phyloP scores from a whole-genome alignment of 2,329 filamentous ascomycete genomes.

The Curvularia sp. region DNA sequence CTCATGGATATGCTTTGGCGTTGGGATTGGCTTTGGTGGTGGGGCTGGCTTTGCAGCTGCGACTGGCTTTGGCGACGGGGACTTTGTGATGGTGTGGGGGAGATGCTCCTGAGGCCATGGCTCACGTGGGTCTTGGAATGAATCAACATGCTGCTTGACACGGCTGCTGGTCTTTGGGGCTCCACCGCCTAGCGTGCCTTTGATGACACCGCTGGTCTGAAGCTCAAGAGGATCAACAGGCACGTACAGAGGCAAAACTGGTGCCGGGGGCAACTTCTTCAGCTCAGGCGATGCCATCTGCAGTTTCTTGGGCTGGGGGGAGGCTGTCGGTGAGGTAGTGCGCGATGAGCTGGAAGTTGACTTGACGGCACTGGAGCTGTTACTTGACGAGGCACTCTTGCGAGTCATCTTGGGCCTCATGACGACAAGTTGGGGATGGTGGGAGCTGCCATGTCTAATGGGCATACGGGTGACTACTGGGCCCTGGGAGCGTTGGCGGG shows the following conservation, averaged over 20 bases:
- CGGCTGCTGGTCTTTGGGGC: conserved; percentile 20
- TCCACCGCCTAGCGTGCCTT: conserved; percentile 19
- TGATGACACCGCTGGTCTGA: conserved; percentile 16
- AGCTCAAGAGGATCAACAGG: conserved; percentile 34
- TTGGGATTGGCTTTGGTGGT: background rate
- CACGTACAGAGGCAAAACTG: conserved; percentile 26
- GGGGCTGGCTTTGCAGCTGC: conserved; percentile 15
- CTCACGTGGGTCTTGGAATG: conserved; percentile 33
- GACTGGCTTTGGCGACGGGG: conserved; percentile 12
- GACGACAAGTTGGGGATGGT: conserved; percentile 47
- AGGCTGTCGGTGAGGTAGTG: conserved; percentile 32
- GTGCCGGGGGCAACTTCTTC: conserved; percentile 5
- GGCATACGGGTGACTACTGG: conserved; percentile 43
- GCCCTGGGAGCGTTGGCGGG: conserved; percentile 31
- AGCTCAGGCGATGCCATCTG: conserved; percentile 10
- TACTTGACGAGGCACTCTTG: conserved; percentile 35
- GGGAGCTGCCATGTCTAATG: conserved; percentile 35
- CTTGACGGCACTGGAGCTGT: conserved; percentile 31
- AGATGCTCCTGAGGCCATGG: conserved; percentile 33
- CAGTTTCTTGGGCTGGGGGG: conserved; percentile 27
- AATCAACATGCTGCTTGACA: conserved; percentile 27
- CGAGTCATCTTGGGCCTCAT: conserved; percentile 42
- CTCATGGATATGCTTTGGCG: conserved; percentile 20
- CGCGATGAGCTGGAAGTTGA: conserved; percentile 30
- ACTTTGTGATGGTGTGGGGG: conserved; percentile 13